Conservation (phyloP, 208 protist species). For the Novymonas esmeraldas region DNA sequence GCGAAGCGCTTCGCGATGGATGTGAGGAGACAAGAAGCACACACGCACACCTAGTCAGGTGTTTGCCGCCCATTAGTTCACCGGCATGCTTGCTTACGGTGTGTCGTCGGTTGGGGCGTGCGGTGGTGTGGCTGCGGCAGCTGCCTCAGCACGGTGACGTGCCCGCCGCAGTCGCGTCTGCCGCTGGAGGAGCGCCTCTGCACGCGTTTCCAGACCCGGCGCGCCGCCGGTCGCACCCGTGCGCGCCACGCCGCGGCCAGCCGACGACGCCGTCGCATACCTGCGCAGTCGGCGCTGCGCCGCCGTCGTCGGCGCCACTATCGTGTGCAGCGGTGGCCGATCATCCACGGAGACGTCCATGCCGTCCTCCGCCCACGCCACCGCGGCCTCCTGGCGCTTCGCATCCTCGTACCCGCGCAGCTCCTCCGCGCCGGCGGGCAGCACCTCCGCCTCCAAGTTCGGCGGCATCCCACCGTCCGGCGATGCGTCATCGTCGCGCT, state of each 20-base stretch:
- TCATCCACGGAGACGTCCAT: slow-evolving; percentile 9
- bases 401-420: slow-evolving; percentile 11
- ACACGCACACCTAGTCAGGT: too few relatives aligned
- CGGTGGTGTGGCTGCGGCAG: neutral
- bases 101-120: too few relatives aligned
- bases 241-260: neutral
- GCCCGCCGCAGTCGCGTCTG: slow-evolving; percentile 19
- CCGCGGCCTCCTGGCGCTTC: slow-evolving; percentile 1
- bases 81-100: too few relatives aligned
- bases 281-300: slow-evolving; percentile 24
- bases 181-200: slow-evolving; percentile 21
- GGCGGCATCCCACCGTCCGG: slow-evolving; percentile 1
- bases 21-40: too few relatives aligned
- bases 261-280: slow-evolving; percentile 17
- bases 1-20: too few relatives aligned
- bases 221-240: neutral
- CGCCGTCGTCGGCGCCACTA: slow-evolving; percentile 10
- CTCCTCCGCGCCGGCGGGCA: slow-evolving; percentile 11
- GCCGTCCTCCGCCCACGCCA: slow-evolving; percentile 20
- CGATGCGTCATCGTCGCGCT: too few relatives aligned
- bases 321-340: slow-evolving; percentile 27
- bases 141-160: neutral
- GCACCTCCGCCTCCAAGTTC: slow-evolving; percentile 5
- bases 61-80: too few relatives aligned
- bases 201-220: slow-evolving; percentile 7